phyloP scores from a whole-genome alignment of 768 basidiomycete species.

The Thelephora ganbajun region DNA sequence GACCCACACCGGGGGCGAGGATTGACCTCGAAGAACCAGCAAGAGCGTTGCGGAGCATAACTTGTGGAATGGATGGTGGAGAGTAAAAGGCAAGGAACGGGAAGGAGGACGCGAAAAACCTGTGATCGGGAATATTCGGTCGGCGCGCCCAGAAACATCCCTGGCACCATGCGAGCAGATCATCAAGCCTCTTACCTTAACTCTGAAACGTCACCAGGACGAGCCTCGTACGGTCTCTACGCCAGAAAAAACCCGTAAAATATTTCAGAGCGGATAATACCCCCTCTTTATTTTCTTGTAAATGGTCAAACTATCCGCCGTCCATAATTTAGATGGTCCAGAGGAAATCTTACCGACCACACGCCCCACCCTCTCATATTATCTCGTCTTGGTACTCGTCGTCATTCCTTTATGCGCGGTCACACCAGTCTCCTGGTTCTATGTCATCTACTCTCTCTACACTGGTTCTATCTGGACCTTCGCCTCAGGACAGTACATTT shows the following conservation, averaged over 20 bases:
- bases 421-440: slow-evolving; percentile 52
- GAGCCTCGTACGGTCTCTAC: too few species aligned
- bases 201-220: too few species aligned
- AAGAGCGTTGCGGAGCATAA: slow-evolving; percentile 58
- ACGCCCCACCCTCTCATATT: slow-evolving; percentile 37
- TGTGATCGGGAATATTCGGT: slow-evolving; percentile 1
- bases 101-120: slow-evolving; percentile 3
- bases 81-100: slow-evolving; percentile 18
- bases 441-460: slow-evolving; percentile 33
- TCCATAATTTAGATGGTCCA: slow-evolving; percentile 5
- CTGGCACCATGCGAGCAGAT: slow-evolving; percentile 4
- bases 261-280: background rate
- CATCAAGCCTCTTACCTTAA: background rate
- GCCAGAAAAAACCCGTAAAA: too few species aligned
- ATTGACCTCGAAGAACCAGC: slow-evolving; percentile 41
- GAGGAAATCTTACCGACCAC: slow-evolving; percentile 20
- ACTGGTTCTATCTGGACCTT: slow-evolving; percentile 28
- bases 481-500: slow-evolving; percentile 20
- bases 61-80: slow-evolving; percentile 8
- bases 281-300: slow-evolving; percentile 1
- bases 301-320: background rate
- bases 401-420: slow-evolving; percentile 54
- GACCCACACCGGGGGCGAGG: slow-evolving; percentile 36
- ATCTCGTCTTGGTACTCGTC: slow-evolving; percentile 37
- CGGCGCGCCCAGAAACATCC: background rate